Percentiles rank a stretch among this genome's conserved stretches.
These are phyloP conservation scores for Periconia macrospinosa DNA, from an alignment of 2,329 filamentous ascomycete species.

Conservation along the genomic window DNA sequence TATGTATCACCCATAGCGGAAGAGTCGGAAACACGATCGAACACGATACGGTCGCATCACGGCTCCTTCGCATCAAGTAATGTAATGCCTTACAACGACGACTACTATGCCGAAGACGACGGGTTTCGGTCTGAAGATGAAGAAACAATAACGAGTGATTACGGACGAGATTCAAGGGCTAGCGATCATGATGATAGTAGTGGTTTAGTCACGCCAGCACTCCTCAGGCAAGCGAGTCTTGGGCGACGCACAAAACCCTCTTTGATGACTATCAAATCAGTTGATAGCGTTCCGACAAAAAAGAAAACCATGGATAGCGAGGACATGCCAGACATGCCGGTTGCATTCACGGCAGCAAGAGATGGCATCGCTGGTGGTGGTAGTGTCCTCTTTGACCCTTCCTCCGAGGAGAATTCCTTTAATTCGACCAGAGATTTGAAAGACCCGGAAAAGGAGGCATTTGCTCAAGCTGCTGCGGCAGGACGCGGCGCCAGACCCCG, in stretches of 20 bases:
- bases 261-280: constrained; percentile 51
- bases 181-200: constrained; percentile 40
- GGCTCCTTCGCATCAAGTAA: constrained; percentile 54
- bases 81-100: constrained; percentile 49
- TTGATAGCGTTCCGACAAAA: constrained; percentile 34
- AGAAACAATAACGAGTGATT: constrained; percentile 37
- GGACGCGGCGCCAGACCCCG: constrained; percentile 47
- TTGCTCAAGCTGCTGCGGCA: constrained; percentile 36
- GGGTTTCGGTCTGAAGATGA: constrained; percentile 42
- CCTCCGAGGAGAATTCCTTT: constrained; percentile 38
- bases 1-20: constrained; percentile 54
- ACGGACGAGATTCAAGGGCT: constrained; percentile 29
- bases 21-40: constrained; percentile 50
- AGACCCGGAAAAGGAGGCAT: constrained; percentile 32
- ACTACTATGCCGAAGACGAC: constrained; percentile 45
- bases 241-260: constrained; percentile 52
- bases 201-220: constrained; percentile 41
- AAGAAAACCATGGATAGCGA: constrained; percentile 16
- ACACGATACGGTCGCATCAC: constrained; percentile 44
- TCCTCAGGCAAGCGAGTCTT: constrained; percentile 50
- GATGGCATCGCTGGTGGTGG: constrained; percentile 26
- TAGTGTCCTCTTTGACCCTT: constrained; percentile 38
- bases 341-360: constrained; percentile 27
- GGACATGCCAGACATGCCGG: constrained; percentile 23
- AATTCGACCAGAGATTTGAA: constrained; percentile 25